Base-by-base conservation (phyloP, 768 basidiomycete species). In the Pleurotus pulmonarius region DNA sequence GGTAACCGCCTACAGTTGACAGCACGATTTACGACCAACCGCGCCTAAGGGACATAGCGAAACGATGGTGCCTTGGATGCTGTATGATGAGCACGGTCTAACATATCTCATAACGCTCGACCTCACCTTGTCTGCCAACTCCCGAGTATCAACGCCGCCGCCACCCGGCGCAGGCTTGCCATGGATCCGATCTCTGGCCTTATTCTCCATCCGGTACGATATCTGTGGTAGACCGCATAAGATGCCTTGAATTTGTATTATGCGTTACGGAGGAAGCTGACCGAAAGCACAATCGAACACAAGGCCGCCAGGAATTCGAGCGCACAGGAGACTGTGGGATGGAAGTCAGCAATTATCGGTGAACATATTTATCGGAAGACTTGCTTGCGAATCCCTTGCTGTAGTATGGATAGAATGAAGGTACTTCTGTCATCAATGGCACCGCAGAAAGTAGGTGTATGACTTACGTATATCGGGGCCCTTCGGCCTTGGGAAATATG, bases 171-270 rank as follows among this genome's bases (percentile, higher is more conserved):
- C 68, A 1, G 77, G 79, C 52, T 74, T 74, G 0, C 88, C 88
- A 56, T 83, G 80, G 24, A 70, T 57, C 44, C 67, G 70, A 61
- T 89, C 77, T 40, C 87, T 73, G 13, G 75, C 73, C 4, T 73
- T 70, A 57, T 90, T 90, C 25, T 88, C 87, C 62, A 68, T 61
- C 40, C 82, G 80, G 62, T 86, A 90, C 1, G 85, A 86, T 12
- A 79, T 68, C 87, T 89, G 53, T 8, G 20, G 26, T 12, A 15
- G 34, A 39, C 5, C n/a, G 45, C 18, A 25, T 26, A n/a, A 25
- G 15, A 15, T 12, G 16, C 25, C 1, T 53, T n/a, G n/a, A 52
- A 16, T 37, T 22, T 5, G 18, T 56, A 13, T 13, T 22, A 39
- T 18, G 12, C 13, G 51, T 6, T 11, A 51, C 9, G 2, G 25